A percentile compares a stretch with the other conserved stretches of the same genome.
These are phyloP conservation scores for Thelephora terrestris DNA, from an alignment of 1,284 basidiomycete genomes.

Conservation along the genomic window DNA sequence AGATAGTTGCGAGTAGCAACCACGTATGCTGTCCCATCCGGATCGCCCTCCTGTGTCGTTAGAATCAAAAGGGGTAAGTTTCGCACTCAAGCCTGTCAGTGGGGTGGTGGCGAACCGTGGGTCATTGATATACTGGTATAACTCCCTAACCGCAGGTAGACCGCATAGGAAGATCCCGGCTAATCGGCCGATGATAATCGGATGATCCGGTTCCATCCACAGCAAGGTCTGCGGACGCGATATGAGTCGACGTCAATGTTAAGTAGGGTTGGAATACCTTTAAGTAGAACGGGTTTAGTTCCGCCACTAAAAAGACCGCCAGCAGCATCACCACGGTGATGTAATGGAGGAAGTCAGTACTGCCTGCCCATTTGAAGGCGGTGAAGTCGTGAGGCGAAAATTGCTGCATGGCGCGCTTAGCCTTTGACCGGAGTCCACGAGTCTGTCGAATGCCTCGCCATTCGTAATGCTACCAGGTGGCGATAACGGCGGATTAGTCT, in stretches of 20 bases:
- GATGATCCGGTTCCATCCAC: constrained; percentile 85
- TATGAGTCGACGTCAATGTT: constrained; percentile 4
- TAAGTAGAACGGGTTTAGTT: constrained; percentile 77
- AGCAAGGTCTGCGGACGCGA: constrained; percentile 43
- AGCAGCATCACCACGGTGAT: constrained; percentile 64
- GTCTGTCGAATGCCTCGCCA: constrained; percentile 78
- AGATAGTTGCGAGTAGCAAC: constrained; percentile 71
- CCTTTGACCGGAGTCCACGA: constrained; percentile 64
- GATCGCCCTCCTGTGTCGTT: constrained; percentile 46
- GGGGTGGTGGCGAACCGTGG: constrained; percentile 43
- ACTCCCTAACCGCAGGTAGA: constrained; percentile 68
- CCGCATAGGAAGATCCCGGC: constrained; percentile 73
- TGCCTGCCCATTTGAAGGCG: constrained; percentile 79
- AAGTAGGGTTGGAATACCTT: constrained; percentile 38
- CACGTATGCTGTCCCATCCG: constrained; percentile 83
- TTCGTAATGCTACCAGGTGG: constrained; percentile 53
- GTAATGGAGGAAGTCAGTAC: constrained; percentile 67
- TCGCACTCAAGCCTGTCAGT: constrained; percentile 4
- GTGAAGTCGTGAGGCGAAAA: constrained; percentile 83
- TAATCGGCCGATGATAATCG: constrained; percentile 65
- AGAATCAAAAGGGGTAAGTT: constrained; percentile 9
- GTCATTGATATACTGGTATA: constrained; percentile 72
- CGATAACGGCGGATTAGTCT: background rate
- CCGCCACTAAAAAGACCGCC: constrained; percentile 71
- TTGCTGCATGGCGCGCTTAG: constrained; percentile 66